Evolutionary conservation across 164 flowering plant species (phyloP).

Genomic region (Protea cynaroides): DNA sequence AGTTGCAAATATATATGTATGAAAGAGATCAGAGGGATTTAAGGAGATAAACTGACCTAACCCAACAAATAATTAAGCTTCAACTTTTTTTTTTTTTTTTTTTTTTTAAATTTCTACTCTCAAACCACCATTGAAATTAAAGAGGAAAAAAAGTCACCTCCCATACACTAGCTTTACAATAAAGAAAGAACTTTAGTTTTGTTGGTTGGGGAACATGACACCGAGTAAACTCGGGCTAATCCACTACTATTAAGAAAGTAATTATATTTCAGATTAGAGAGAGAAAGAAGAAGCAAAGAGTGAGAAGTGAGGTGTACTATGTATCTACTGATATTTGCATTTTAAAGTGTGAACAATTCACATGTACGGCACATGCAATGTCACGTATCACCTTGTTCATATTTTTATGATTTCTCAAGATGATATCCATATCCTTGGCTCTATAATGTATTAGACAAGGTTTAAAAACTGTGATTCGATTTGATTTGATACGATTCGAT

Average conservation of each 20-base stretch:
- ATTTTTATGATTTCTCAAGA: background rate
- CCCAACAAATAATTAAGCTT: constrained; percentile 2
- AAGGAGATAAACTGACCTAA: constrained; percentile 17
- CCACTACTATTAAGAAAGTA: constrained; percentile 1
- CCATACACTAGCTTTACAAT: constrained; percentile 12
- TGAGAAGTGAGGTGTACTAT: background rate
- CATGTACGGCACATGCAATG: constrained; percentile 6
- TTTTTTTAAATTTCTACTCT: too few species aligned
- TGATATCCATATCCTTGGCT: background rate
- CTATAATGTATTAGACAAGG: too few species aligned
- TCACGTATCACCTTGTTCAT: background rate
- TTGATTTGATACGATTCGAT: too few species aligned
- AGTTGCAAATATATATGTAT: background rate
- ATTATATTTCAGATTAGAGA: background rate
- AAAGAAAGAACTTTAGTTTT: constrained; percentile 5
- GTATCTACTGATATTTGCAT: constrained; percentile 3
- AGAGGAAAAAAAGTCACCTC: constrained; percentile 3
- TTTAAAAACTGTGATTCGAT: too few species aligned
- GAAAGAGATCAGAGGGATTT: too few species aligned
- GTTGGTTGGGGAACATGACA: constrained; percentile 11
- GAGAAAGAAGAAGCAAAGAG: background rate
- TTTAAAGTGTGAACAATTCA: background rate
- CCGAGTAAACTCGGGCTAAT: constrained; percentile 6
- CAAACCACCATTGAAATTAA: background rate
- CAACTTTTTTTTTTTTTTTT: too few species aligned